Evolutionary conservation across 225 moss, liverwort and hornwort genomes (phyloP).

Genomic region (Polytrichum formosum): DNA sequence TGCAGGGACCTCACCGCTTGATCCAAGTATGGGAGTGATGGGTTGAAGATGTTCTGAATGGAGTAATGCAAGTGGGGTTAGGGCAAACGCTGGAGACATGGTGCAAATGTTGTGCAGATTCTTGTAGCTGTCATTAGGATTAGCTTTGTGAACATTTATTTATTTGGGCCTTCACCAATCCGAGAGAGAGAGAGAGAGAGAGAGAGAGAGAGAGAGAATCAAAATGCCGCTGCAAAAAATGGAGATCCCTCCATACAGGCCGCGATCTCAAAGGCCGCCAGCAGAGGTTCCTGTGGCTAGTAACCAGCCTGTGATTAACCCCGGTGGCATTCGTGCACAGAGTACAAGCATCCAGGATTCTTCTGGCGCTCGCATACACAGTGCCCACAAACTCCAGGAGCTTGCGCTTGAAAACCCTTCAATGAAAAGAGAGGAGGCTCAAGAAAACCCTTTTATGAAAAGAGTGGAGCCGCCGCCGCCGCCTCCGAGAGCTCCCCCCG

Average conservation of each 20-base stretch:
- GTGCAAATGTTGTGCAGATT: background rate
- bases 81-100: background rate
- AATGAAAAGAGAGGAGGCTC: background rate
- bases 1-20: no score
- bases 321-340: background rate
- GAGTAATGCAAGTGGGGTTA: background rate
- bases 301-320: background rate
- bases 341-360: background rate
- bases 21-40: background rate
- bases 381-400: conserved; percentile 7
- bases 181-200: background rate
- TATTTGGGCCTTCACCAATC: background rate
- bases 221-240: conserved; percentile 51
- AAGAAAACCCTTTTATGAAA: background rate
- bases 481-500: background rate
- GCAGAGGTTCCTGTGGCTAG: background rate
- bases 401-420: conserved; percentile 4
- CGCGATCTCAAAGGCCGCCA: conserved; percentile 22
- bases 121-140: background rate
- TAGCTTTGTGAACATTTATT: no score
- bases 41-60: background rate
- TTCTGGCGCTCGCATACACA: background rate
- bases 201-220: conserved; percentile 10
- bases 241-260: conserved; percentile 35
- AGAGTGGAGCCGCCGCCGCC: background rate